phyloP scores from a whole-genome alignment of 2,329 filamentous ascomycete species.

The Fusarium algeriense region DNA sequence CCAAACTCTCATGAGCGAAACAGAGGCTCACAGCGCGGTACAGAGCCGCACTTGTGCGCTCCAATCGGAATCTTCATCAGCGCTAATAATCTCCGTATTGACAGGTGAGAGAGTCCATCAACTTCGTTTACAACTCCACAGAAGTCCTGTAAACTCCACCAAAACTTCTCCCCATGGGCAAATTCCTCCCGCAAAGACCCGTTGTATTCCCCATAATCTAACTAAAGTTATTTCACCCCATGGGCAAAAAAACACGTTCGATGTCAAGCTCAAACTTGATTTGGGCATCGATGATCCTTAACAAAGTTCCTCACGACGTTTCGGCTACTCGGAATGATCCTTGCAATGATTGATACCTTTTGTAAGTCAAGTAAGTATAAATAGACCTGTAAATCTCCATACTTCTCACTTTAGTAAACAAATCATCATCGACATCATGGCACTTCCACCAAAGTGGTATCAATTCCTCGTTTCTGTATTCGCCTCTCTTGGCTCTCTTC shows the following conservation, averaged over 20 bases:
- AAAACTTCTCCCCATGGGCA: conserved; percentile 8
- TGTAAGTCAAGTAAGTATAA: conserved; percentile 6
- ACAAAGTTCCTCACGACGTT: background rate
- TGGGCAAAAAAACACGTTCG: background rate
- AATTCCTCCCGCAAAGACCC: conserved; percentile 19
- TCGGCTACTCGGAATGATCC: conserved; percentile 16
- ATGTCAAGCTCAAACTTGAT: background rate
- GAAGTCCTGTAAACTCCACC: background rate
- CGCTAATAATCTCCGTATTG: background rate
- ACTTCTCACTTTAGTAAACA: background rate
- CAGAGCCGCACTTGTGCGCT: conserved; percentile 26
- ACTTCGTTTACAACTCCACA: background rate
- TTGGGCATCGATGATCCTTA: background rate
- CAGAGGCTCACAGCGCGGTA: background rate
- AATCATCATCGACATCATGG: conserved; percentile 48
- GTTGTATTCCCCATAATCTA: conserved; percentile 3
- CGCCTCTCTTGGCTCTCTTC: conserved; percentile 25
- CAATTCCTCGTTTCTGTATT: conserved; percentile 60
- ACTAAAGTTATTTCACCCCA: conserved; percentile 11
- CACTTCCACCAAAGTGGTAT: conserved; percentile 60
- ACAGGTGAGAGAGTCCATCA: too few species aligned
- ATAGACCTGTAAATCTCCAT: conserved; percentile 10
- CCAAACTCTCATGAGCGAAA: background rate
- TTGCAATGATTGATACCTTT: background rate
- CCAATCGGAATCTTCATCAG: conserved; percentile 8